Evolutionary conservation across 495 filamentous ascomycete species (phyloP), one percentile per base, ranked within the genome.

Genomic region (Lentithecium fluviatile): DNA sequence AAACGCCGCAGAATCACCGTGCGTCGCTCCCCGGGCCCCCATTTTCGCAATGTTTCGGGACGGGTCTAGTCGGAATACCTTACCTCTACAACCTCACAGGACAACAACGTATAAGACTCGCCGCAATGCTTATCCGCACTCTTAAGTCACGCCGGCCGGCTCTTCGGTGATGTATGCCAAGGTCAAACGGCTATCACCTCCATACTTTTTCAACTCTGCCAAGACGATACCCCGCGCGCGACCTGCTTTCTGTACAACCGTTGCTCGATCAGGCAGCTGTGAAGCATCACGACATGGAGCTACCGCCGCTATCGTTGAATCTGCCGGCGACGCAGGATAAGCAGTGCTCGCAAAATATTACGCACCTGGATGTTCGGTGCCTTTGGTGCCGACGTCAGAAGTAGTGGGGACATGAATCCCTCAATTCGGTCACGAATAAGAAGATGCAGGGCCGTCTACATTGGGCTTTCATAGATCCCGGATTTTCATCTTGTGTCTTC

Each of bases 211-310:
- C 38, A 43, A 10, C 13, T 11, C 38, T 24, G 60, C 60, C 60
- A 63, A 63, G 60, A 24, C 6, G 6, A 55, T 57, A 63, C 60
- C 60, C 60, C 60, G 60, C 60, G 21, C 29, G n/a, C 12, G 13
- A 11, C 10, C 15, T 19, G 11, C 17, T 40, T 25, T 26, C 36
- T 53, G 40, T 25, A 37, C 25, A 36, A 51, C 21, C 52, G 60
- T 63, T 56, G 11, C 60, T 63, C 12, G 15, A 63, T 57, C 21
- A 21, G 60, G 60, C 19, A 63, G 60, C 60, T 63, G 52, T n/a
- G 32, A 51, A 57, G 12, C 25, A 56, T 43, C 52, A 50, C 60
- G 52, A 63, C 60, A 52, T 52, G 8, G 19, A 43, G 13, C 12
- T 21, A 6, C 8, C 20, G 23, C 17, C 15, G 17, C 15, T 54